Evolutionary conservation across 2,329 filamentous ascomycete species (phyloP).

Genomic region (Sarocladium strictum): DNA sequence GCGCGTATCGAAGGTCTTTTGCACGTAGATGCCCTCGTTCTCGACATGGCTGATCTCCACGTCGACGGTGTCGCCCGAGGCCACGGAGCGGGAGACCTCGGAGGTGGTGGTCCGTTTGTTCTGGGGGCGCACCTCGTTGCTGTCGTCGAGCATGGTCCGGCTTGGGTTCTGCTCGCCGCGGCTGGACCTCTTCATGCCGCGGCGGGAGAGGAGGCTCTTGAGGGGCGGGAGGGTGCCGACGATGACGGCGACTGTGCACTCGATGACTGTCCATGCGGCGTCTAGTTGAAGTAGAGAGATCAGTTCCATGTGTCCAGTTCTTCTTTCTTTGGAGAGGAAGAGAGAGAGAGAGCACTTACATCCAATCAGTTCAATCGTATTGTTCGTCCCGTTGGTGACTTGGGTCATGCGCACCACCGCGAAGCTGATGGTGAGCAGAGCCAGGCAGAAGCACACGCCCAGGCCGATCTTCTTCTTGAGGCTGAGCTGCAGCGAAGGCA

Average conservation of each 20-base stretch:
- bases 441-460: conserved; percentile 13
- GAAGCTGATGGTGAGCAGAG: conserved; percentile 13
- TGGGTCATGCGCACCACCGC: conserved; percentile 14
- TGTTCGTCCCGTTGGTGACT: not conserved
- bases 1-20: not conserved
- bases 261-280: conserved; percentile 12
- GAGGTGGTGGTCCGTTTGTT: not conserved
- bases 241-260: conserved; percentile 12
- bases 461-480: conserved; percentile 13
- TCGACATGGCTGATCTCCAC: not conserved
- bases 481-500: conserved; percentile 11
- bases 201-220: conserved; percentile 11
- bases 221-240: conserved; percentile 15
- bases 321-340: not conserved
- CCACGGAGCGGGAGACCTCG: not conserved
- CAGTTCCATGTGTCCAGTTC: not conserved
- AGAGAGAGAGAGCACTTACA: too few relatives aligned
- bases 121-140: not conserved
- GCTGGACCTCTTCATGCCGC: not conserved
- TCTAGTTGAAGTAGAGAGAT: not conserved
- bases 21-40: not conserved
- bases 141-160: not conserved
- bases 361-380: not conserved
- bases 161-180: not conserved
- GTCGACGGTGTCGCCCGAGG: not conserved